phyloP scores from a whole-genome alignment of 2,329 filamentous ascomycete species.

The Neofusicoccum umdonicola region DNA sequence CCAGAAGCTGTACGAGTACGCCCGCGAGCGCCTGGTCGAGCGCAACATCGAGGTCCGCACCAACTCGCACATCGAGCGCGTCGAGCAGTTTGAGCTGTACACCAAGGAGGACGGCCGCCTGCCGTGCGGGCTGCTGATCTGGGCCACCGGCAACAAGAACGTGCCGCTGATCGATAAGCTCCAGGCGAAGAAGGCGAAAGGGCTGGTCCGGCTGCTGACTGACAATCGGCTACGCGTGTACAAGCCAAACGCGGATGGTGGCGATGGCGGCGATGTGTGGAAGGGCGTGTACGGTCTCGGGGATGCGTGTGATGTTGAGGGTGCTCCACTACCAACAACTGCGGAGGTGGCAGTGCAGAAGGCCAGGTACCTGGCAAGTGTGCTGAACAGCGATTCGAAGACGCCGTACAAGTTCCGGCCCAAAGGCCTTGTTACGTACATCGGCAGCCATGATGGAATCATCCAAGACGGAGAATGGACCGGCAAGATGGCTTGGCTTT shows the following conservation, averaged over 20 bases:
- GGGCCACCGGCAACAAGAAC: constrained; percentile 40
- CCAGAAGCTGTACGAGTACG: constrained; percentile 41
- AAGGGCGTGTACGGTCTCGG: constrained; percentile 31
- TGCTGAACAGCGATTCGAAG: constrained; percentile 49
- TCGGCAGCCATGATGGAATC: constrained; percentile 44
- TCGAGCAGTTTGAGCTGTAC: constrained; percentile 33
- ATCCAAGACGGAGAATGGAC: constrained; percentile 43
- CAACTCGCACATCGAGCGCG: constrained; percentile 36
- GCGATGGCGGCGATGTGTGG: constrained; percentile 24
- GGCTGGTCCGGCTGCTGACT: constrained; percentile 36
- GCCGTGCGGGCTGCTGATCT: constrained; percentile 39
- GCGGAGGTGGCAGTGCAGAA: constrained; percentile 42
- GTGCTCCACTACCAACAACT: constrained; percentile 33
- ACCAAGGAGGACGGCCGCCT: constrained; percentile 37
- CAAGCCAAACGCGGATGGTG: constrained; percentile 24
- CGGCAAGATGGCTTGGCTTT: constrained; percentile 43
- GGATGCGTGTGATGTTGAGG: constrained; percentile 41
- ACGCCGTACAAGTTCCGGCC: constrained; percentile 41
- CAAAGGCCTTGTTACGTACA: constrained; percentile 39
- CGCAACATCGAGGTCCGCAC: constrained; percentile 41
- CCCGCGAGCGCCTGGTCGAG: constrained; percentile 35
- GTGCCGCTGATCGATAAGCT: constrained; percentile 34
- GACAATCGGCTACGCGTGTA: constrained; percentile 33
- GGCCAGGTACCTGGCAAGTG: constrained; percentile 34
- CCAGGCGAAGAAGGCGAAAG: constrained; percentile 32